Conservation (phyloP, 2,329 filamentous ascomycete genomes). For the Hypomyces perniciosus region DNA sequence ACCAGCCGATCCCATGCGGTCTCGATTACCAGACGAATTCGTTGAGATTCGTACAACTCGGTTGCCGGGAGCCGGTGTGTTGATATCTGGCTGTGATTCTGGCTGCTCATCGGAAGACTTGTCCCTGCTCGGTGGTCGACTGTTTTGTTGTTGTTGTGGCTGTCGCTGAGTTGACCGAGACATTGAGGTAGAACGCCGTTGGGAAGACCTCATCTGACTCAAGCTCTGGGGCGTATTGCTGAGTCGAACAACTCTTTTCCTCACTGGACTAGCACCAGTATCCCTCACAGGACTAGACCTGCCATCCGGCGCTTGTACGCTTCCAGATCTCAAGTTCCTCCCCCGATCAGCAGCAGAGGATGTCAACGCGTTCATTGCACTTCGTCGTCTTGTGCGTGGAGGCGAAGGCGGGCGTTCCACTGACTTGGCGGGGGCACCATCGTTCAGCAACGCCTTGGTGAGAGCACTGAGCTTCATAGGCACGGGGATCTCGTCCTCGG, state of each 20-base stretch:
- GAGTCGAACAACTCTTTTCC: constrained; percentile 53
- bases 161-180: constrained; percentile 30
- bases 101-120: constrained; percentile 35
- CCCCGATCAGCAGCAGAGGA: constrained; percentile 38
- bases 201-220: constrained; percentile 34
- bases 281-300: constrained; percentile 42
- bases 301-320: constrained; percentile 32
- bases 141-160: constrained; percentile 27
- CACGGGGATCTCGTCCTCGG: constrained; percentile 86
- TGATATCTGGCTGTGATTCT: constrained; percentile 36
- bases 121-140: constrained; percentile 37
- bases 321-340: constrained; percentile 43
- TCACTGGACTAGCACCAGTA: constrained; percentile 45
- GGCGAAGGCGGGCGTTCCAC: constrained; percentile 36
- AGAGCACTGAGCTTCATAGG: constrained; percentile 92
- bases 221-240: constrained; percentile 45
- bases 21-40: constrained; percentile 43
- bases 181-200: constrained; percentile 46
- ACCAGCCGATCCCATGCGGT: constrained; percentile 30
- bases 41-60: constrained; percentile 51
- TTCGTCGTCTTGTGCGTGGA: constrained; percentile 44
- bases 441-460: constrained; percentile 76
- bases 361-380: constrained; percentile 40
- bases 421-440: constrained; percentile 37
- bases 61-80: constrained; percentile 47